phyloP scores from a whole-genome alignment of 495 filamentous ascomycete genomes.

The Penicillium verhagenii region DNA sequence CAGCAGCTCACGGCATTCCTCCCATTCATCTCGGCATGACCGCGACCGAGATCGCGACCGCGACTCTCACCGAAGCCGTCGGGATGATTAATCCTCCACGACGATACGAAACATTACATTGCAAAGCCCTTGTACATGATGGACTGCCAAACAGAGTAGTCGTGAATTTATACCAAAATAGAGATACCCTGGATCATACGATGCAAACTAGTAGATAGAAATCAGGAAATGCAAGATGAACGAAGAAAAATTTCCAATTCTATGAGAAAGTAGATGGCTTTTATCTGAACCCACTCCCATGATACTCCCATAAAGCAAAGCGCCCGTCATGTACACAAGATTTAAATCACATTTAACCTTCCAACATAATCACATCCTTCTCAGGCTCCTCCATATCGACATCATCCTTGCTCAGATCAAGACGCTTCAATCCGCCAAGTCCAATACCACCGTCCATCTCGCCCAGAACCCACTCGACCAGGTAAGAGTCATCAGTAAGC shows the following conservation, averaged over 20 bases:
- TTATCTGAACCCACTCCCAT: constrained; percentile 25
- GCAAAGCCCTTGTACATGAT: constrained; percentile 5
- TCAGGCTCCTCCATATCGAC: constrained; percentile 37
- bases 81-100: constrained; percentile 23
- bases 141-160: background rate
- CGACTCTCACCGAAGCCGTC: constrained; percentile 33
- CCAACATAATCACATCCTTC: constrained; percentile 48
- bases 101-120: constrained; percentile 3
- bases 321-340: constrained; percentile 33
- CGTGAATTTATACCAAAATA: constrained; percentile 5
- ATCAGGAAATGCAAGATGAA: constrained; percentile 3
- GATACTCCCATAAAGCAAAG: constrained; percentile 26
- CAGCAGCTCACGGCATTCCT: constrained; percentile 36
- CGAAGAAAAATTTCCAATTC: constrained; percentile 19
- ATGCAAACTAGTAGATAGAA: background rate
- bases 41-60: constrained; percentile 36
- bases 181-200: constrained; percentile 23
- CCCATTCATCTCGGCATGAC: constrained; percentile 32
- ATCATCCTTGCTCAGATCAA: constrained; percentile 11
- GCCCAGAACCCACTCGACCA: constrained; percentile 86
- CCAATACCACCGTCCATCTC: constrained; percentile 80
- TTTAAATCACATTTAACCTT: constrained; percentile 29
- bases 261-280: constrained; percentile 29
- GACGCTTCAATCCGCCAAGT: constrained; percentile 35
- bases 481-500: constrained; percentile 87